Evolutionary conservation across 768 basidiomycete species (phyloP).

Genomic region (Panaeolus papilionaceus): DNA sequence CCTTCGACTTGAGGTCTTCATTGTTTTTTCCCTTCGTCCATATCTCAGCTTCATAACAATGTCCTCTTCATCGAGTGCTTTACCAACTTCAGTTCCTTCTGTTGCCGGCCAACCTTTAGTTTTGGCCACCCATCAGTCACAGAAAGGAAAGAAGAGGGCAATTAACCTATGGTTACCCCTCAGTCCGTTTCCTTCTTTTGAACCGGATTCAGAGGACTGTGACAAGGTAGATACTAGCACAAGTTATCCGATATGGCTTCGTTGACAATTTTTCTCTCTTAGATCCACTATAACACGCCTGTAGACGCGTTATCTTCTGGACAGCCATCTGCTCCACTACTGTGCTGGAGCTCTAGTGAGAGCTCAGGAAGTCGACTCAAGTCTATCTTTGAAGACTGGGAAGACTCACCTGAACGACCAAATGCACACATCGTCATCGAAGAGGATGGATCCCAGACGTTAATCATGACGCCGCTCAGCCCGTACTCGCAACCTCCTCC

Average conservation of each 20-base stretch:
- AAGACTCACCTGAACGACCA: constrained; percentile 22
- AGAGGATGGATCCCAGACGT: constrained; percentile 27
- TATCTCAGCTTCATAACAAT: constrained; percentile 15
- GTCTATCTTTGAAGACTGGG: constrained; percentile 33
- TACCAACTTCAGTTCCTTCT: constrained; percentile 19
- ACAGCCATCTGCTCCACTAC: constrained; percentile 20
- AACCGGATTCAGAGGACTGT: constrained; percentile 25
- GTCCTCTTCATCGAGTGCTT: constrained; percentile 21
- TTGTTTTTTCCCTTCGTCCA: constrained; percentile 18
- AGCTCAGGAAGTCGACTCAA: constrained; percentile 15
- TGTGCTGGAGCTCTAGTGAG: constrained; percentile 23
- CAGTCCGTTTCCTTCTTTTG: constrained; percentile 24
- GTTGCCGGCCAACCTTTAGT: constrained; percentile 27
- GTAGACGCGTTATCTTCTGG: neutral
- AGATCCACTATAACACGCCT: constrained; percentile 9
- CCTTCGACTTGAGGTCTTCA: constrained; percentile 11
- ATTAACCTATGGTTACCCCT: constrained; percentile 24
- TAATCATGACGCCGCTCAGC: constrained; percentile 27
- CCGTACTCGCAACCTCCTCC: constrained; percentile 25
- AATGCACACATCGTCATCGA: constrained; percentile 24
- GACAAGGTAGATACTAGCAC: constrained; percentile 22
- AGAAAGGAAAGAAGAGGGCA: constrained; percentile 24
- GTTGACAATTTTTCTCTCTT: neutral
- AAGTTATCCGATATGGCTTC: neutral
- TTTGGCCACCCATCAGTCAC: constrained; percentile 1